Percentiles rank a stretch among this genome's conserved stretches.
Conservation (phyloP, 176 grass and related monocot species). For the Poa annua region DNA sequence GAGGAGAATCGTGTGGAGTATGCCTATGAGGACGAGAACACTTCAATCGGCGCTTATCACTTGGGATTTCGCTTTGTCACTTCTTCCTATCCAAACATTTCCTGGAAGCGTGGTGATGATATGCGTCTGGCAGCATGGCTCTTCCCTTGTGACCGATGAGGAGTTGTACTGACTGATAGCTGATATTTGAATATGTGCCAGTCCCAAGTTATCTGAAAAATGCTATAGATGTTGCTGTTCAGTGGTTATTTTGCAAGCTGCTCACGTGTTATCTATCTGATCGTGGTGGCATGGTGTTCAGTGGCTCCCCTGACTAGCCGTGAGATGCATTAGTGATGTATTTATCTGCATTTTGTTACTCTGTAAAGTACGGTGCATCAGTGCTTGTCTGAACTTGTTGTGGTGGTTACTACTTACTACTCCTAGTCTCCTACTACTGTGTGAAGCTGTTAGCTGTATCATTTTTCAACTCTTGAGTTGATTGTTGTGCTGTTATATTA, state of each 20-base stretch:
- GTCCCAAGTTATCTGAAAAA: neutral
- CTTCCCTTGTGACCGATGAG: neutral
- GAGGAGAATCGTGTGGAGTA: neutral
- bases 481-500: neutral
- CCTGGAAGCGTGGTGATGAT: neutral
- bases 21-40: neutral
- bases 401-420: neutral
- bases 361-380: neutral
- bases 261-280: neutral
- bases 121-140: conserved; percentile 11
- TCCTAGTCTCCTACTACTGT: too few species aligned
- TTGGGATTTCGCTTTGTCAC: too few species aligned
- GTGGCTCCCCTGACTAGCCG: neutral
- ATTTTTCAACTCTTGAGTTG: too few species aligned
- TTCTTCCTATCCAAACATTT: too few species aligned
- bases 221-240: neutral
- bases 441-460: too few species aligned
- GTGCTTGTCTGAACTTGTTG: neutral
- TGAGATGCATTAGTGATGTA: neutral
- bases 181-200: neutral
- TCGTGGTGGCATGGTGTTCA: neutral
- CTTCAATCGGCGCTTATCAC: neutral
- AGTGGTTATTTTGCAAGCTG: neutral
- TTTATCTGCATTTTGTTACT: neutral
- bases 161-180: neutral